Evolutionary conservation across 2,329 filamentous ascomycete genomes (phyloP), one percentile per base, ranked within the genome.

Genomic region (Ambrosiella beaveri): DNA sequence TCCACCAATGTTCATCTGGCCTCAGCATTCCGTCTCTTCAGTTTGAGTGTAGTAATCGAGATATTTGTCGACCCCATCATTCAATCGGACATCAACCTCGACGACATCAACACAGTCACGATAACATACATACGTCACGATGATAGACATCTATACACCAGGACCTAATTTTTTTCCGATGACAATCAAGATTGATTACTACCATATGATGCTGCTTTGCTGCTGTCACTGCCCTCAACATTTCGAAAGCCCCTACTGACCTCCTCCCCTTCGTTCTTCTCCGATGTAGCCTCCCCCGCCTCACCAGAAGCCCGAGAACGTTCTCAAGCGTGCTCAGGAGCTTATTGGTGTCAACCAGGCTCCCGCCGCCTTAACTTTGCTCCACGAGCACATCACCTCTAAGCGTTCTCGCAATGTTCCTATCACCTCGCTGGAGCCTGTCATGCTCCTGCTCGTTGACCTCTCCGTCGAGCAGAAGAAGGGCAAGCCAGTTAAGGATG

Each of bases 321-420:
- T 96, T 71, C 84, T 97, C 72, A 95, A 95, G 82, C 84, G 93
- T 73, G 93, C 93, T 63, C 86, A 97, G 74, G 93, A 98, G 79
- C 88, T 98, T 74, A 96, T 97, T 76, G 93, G 89, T 69, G 93
- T 98, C 69, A 86, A 87, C 71, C 93, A 98, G 81, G 79, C 86
- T 65, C 82, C 87, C 67, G 91, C 93, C 68, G 93, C 93, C 70
- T 79, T 98, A 71, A 89, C 85, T 68, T 84, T 97, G 68, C 85
- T 98, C 63, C 93, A 97, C 78, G 93, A 98, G 79, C 93, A 98
- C 83, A 89, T 97, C 76, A 95, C 89, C 67, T 96, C 88, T 64
- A 98, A 98, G 79, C 82, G 93, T 67, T 96, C 90, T 67, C 88
- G 93, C 70, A 97, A 94, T 84, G 93, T 88, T 67, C 90, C 93